phyloP scores from a whole-genome alignment of 1,139 yeast genomes.

The Dujonia santamariae region DNA sequence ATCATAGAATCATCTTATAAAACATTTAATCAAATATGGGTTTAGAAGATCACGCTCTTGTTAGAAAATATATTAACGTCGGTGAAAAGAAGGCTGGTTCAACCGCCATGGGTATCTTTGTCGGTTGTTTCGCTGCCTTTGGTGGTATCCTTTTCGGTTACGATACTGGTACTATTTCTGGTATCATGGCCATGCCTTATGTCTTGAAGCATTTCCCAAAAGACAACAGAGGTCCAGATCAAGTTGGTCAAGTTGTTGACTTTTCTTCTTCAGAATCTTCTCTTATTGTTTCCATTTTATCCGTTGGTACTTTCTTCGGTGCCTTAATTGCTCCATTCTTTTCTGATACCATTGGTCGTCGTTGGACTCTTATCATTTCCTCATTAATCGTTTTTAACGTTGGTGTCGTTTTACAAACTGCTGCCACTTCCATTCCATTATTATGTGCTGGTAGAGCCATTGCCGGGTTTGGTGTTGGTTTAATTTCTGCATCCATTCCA shows the following conservation, averaged over 20 bases:
- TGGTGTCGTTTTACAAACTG: constrained; percentile 62
- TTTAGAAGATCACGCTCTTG: constrained; percentile 32
- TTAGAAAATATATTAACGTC: constrained; percentile 30
- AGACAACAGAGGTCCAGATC: constrained; percentile 11
- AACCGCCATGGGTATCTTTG: constrained; percentile 43
- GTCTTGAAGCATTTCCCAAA: constrained; percentile 50
- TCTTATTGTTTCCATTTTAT: constrained; percentile 63
- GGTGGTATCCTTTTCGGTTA: constrained; percentile 73
- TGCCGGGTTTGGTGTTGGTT: constrained; percentile 67
- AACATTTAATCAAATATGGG: constrained; percentile 26
- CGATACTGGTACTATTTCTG: constrained; percentile 80
- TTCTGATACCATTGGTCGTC: constrained; percentile 60
- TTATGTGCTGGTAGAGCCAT: constrained; percentile 56
- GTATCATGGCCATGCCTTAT: constrained; percentile 69
- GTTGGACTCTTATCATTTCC: constrained; percentile 49
- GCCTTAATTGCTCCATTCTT: constrained; percentile 54
- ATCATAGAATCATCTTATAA: background rate
- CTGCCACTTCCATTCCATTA: constrained; percentile 39
- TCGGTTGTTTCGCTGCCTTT: constrained; percentile 53
- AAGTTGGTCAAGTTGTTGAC: constrained; percentile 10
- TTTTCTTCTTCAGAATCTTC: constrained; percentile 58
- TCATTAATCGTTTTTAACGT: constrained; percentile 53
- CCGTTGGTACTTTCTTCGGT: constrained; percentile 73
- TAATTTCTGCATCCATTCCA: constrained; percentile 60
- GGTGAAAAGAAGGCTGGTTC: constrained; percentile 50